Evolutionary conservation across 2,329 filamentous ascomycete genomes (phyloP).

Genomic region (Mariannaea elegans): DNA sequence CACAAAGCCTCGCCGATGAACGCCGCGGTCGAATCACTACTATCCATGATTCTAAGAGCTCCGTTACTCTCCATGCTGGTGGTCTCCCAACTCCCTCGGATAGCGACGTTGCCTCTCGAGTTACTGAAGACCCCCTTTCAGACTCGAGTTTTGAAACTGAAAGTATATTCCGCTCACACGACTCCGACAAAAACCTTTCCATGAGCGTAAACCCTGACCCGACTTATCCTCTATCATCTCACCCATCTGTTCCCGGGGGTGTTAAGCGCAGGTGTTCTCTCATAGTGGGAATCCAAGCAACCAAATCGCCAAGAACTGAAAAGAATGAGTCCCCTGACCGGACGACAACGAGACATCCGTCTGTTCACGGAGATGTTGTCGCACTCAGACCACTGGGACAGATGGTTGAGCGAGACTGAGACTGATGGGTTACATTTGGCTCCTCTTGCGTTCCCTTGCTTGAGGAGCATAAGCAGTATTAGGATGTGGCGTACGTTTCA

Average conservation of each 20-base stretch:
- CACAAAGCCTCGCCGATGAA: conserved; percentile 36
- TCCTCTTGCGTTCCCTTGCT: no score
- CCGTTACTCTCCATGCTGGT: background rate
- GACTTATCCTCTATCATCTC: background rate
- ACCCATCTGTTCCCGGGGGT: background rate
- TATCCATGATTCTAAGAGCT: background rate
- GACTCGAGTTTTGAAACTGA: conserved; percentile 9
- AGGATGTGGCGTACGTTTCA: no score
- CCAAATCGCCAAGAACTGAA: conserved; percentile 7
- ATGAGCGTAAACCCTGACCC: background rate
- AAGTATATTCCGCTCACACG: background rate
- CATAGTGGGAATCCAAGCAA: conserved; percentile 19
- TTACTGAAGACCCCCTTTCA: conserved; percentile 18
- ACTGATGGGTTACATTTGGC: background rate
- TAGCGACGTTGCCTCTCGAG: conserved; percentile 19
- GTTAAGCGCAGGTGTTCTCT: conserved; percentile 18
- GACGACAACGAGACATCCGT: background rate
- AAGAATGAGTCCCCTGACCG: background rate
- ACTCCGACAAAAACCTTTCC: conserved; percentile 1
- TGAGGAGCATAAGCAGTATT: no score
- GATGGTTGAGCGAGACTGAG: conserved; percentile 15
- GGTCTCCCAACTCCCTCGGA: conserved; percentile 3
- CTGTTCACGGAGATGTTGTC: background rate
- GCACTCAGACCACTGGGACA: conserved; percentile 27
- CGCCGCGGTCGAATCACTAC: background rate